phyloP scores from a whole-genome alignment of 2,329 filamentous ascomycete species.

The Talaromyces sp. region DNA sequence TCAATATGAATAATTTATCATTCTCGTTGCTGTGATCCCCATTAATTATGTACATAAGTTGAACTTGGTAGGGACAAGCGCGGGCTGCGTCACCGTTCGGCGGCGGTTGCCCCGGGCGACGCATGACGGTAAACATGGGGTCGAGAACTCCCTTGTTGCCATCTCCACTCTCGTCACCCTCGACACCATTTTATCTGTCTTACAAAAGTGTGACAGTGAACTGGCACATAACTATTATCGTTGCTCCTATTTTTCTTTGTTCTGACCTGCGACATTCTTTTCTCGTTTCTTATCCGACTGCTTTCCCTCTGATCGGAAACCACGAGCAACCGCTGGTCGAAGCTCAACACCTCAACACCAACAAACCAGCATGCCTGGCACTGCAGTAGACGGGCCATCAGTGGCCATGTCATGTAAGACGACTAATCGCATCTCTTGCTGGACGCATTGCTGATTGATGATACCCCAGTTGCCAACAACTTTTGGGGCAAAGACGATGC shows the following conservation, averaged over 20 bases:
- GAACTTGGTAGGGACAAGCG: too few relatives aligned
- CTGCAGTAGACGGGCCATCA: slow-evolving; percentile 56
- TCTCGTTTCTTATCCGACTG: neutral
- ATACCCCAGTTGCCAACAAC: slow-evolving; percentile 80
- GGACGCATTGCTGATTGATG: slow-evolving; percentile 27
- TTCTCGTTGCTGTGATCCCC: neutral
- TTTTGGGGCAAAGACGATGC: slow-evolving; percentile 99
- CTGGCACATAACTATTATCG: neutral
- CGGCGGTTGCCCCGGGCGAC: neutral
- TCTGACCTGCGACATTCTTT: neutral
- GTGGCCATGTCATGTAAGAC: slow-evolving; percentile 62
- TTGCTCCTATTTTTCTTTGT: neutral
- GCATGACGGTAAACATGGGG: neutral
- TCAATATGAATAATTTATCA: neutral
- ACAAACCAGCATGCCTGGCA: slow-evolving; percentile 50
- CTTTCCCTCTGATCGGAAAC: slow-evolving; percentile 1
- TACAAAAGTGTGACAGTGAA: neutral
- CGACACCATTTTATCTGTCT: neutral
- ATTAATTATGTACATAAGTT: neutral
- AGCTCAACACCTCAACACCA: slow-evolving; percentile 19
- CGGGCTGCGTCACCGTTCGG: neutral
- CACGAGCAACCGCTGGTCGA: slow-evolving; percentile 33
- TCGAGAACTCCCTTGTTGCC: neutral
- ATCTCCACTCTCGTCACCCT: neutral
- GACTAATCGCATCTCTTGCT: neutral